Evolutionary conservation across 805 yeast genomes (phyloP).

Genomic region (Spathaspora hagerdaliae): DNA sequence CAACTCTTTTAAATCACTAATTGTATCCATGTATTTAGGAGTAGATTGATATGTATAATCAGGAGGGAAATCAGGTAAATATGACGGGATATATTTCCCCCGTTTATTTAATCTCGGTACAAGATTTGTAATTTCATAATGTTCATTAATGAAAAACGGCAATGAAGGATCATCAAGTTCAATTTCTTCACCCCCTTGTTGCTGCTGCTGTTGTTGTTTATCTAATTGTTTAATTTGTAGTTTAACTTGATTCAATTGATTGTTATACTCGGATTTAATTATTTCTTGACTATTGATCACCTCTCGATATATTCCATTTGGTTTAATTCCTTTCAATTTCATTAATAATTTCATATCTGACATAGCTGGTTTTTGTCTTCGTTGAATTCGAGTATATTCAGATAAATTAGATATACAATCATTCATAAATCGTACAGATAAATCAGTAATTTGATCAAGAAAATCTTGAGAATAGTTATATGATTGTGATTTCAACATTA

Average conservation of each 20-base stretch:
- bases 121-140: slow-evolving; percentile 48
- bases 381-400: slow-evolving; percentile 52
- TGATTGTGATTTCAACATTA: slow-evolving; percentile 11
- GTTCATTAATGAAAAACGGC: slow-evolving; percentile 52
- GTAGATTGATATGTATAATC: slow-evolving; percentile 87
- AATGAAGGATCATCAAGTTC: slow-evolving; percentile 39
- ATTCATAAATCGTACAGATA: slow-evolving; percentile 26
- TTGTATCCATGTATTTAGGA: slow-evolving; percentile 57
- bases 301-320: slow-evolving; percentile 13
- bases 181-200: slow-evolving; percentile 10
- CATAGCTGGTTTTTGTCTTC: slow-evolving; percentile 53
- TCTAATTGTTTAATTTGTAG: neutral
- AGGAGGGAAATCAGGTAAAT: slow-evolving; percentile 89
- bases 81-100: slow-evolving; percentile 56
- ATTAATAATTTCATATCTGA: slow-evolving; percentile 48
- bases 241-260: neutral
- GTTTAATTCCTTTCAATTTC: slow-evolving; percentile 36
- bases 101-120: slow-evolving; percentile 46
- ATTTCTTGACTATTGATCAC: slow-evolving; percentile 6
- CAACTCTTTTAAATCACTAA: slow-evolving; percentile 67
- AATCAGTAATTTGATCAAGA: slow-evolving; percentile 24
- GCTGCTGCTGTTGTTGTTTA: slow-evolving; percentile 7
- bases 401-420: slow-evolving; percentile 41
- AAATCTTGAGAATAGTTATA: slow-evolving; percentile 23
- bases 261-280: neutral